Evolutionary conservation across 1,284 basidiomycete genomes (phyloP).

Genomic region (Golubevia sp.): DNA sequence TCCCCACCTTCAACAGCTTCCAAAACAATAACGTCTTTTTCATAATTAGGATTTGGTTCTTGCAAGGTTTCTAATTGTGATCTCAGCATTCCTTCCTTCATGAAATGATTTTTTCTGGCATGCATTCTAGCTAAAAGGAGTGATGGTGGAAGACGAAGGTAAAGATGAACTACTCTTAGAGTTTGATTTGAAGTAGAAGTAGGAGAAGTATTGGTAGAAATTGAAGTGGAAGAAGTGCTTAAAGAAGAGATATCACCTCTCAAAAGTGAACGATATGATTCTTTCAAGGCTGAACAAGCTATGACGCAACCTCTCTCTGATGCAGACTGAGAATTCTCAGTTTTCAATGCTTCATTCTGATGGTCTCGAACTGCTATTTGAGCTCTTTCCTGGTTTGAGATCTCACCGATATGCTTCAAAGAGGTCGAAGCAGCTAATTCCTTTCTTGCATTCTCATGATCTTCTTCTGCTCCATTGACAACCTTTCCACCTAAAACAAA

Average conservation of each 20-base stretch:
- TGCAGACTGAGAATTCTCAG: no score
- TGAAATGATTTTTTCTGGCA: no score
- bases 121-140: background rate
- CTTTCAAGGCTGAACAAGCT: conserved; percentile 49
- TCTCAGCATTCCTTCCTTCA: no score
- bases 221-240: background rate
- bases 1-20: background rate
- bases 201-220: background rate
- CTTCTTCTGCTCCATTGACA: no score
- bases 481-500: no score
- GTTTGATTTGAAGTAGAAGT: background rate
- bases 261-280: conserved; percentile 35
- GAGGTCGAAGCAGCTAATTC: background rate
- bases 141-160: background rate
- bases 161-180: background rate
- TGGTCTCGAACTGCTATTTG: no score
- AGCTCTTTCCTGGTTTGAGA: no score
- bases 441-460: background rate
- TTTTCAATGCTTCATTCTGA: no score
- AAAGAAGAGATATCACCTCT: conserved; percentile 10
- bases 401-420: no score
- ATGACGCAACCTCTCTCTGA: conserved; percentile 17
- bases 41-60: background rate
- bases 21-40: background rate
- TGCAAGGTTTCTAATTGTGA: no score